These are phyloP conservation scores for Quercus tomentella DNA, from an alignment of 331 rosid genomes.

Conservation along the genomic window DNA sequence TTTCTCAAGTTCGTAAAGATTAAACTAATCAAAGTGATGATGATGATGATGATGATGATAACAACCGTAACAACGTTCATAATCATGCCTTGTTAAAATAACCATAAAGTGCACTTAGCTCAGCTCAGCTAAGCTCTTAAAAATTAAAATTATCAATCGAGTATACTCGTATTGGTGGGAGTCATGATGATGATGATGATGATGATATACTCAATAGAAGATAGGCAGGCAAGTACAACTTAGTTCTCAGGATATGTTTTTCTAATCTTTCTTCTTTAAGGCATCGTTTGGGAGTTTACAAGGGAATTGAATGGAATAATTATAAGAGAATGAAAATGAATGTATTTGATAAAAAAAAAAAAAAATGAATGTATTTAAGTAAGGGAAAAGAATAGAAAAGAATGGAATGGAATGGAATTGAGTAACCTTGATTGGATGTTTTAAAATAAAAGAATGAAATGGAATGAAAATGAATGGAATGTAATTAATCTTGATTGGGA, in stretches of 20 bases:
- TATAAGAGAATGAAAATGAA: no score
- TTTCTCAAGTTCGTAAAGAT: constrained; percentile 3
- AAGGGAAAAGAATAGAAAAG: no score
- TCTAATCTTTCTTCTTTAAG: constrained; percentile 8
- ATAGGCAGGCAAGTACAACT: not conserved
- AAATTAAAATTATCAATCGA: not conserved
- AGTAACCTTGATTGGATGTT: no score
- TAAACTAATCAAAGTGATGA: constrained; percentile 8
- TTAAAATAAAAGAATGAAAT: no score
- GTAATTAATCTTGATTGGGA: no score
- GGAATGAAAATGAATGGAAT: no score
- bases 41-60: not conserved
- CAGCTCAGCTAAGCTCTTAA: no score
- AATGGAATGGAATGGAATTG: no score
- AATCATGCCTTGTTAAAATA: constrained; percentile 8
- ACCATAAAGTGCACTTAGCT: constrained; percentile 17
- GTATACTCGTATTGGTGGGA: constrained; percentile 8
- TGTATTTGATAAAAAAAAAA: no score
- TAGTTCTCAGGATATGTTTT: constrained; percentile 26
- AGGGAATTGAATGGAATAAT: no score
- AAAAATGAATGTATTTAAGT: no score
- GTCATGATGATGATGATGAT: constrained; percentile 28
- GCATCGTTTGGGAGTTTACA: no score
- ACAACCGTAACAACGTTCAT: constrained; percentile 16
- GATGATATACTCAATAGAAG: not conserved